A percentile compares a stretch with the other conserved stretches of the same genome.
phyloP scores from a whole-genome alignment of 306 rosid genomes.

The Inga leiocalycina region DNA sequence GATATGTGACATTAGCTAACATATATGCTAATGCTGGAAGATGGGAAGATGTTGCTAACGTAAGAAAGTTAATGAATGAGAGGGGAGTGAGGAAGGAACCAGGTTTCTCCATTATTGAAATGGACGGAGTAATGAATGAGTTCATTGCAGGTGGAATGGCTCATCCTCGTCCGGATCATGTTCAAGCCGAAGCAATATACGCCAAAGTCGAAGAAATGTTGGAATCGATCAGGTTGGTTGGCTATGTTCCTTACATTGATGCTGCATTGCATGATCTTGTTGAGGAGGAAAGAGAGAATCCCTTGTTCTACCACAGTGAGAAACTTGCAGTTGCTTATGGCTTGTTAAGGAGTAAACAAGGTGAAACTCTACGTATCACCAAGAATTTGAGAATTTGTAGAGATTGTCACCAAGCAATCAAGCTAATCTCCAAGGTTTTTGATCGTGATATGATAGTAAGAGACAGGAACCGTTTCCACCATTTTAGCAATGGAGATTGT shows the following conservation, averaged over 20 bases:
- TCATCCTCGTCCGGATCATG: slow-evolving; percentile 33
- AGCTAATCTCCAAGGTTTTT: slow-evolving; percentile 54
- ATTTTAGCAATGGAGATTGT: slow-evolving; percentile 61
- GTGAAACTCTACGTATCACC: slow-evolving; percentile 58
- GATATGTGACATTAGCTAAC: slow-evolving; percentile 61
- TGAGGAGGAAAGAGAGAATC: slow-evolving; percentile 54
- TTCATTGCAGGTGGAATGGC: slow-evolving; percentile 61
- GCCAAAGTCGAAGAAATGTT: slow-evolving; percentile 54
- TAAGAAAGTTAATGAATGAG: slow-evolving; percentile 64
- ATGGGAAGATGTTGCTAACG: slow-evolving; percentile 60
- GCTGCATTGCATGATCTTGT: slow-evolving; percentile 38
- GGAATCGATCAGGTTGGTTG: slow-evolving; percentile 41
- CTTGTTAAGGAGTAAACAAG: slow-evolving; percentile 47
- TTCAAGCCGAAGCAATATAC: slow-evolving; percentile 42
- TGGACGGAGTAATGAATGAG: slow-evolving; percentile 57
- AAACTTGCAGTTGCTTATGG: slow-evolving; percentile 70
- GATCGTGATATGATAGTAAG: slow-evolving; percentile 55
- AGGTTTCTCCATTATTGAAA: slow-evolving; percentile 63
- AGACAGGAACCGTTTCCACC: slow-evolving; percentile 73
- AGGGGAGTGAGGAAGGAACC: slow-evolving; percentile 69
- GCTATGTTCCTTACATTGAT: slow-evolving; percentile 46
- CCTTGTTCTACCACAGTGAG: slow-evolving; percentile 60
- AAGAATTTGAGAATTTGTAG: slow-evolving; percentile 67
- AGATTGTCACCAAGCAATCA: slow-evolving; percentile 72
- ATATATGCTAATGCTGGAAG: slow-evolving; percentile 60